Evolutionary conservation across 495 filamentous ascomycete genomes (phyloP).

Genomic region (Copromyces sp.): DNA sequence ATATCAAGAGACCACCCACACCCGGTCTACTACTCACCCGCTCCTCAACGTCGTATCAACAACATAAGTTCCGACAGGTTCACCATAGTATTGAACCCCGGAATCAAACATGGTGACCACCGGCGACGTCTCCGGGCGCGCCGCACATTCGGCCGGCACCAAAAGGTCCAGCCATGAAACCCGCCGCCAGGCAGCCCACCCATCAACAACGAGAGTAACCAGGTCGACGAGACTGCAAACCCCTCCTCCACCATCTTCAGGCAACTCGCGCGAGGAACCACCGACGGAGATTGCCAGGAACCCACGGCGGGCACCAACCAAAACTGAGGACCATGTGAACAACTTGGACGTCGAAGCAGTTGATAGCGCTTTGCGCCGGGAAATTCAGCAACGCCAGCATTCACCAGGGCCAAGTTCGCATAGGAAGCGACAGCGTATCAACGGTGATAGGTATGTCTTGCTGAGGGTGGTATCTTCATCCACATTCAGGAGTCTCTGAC

Average conservation of each 20-base stretch:
- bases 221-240: constrained; percentile 29
- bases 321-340: constrained; percentile 15
- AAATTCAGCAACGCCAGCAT: constrained; percentile 45
- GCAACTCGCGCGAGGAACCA: constrained; percentile 26
- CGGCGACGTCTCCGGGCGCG: constrained; percentile 18
- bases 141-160: constrained; percentile 18
- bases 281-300: constrained; percentile 19
- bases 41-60: background rate
- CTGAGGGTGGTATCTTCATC: background rate
- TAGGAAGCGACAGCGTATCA: constrained; percentile 77
- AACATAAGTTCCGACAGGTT: background rate
- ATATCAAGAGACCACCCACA: background rate
- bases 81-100: background rate
- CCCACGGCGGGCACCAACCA: constrained; percentile 18
- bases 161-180: constrained; percentile 29
- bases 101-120: constrained; percentile 26
- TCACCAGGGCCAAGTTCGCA: constrained; percentile 71
- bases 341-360: constrained; percentile 28
- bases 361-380: constrained; percentile 23
- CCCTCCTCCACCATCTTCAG: constrained; percentile 27
- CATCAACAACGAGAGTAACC: background rate
- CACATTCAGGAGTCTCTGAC: background rate
- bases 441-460: constrained; percentile 59
- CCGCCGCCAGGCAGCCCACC: constrained; percentile 15
- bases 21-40: background rate